These are phyloP conservation scores for Alternaria angustiovoidea DNA, from an alignment of 2,329 filamentous ascomycete genomes.

Conservation along the genomic window DNA sequence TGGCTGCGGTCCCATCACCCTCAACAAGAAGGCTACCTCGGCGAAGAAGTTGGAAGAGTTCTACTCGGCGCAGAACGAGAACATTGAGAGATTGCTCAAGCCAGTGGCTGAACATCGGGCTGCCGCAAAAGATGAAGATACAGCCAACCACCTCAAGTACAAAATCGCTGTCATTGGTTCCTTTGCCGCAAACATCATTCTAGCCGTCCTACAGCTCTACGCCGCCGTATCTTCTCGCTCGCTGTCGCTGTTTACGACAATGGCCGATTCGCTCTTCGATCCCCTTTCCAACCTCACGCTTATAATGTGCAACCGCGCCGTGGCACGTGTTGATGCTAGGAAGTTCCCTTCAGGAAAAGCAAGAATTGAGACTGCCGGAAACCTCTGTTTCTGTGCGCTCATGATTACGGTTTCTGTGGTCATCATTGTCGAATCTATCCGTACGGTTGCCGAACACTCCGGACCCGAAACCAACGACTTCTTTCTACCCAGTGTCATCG, in stretches of 20 bases:
- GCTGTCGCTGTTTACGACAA: conserved; percentile 96
- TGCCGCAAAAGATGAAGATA: conserved; percentile 80
- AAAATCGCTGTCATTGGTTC: conserved; percentile 72
- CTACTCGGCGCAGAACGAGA: conserved; percentile 91
- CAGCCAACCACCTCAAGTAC: conserved; percentile 80
- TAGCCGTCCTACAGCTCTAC: conserved; percentile 85
- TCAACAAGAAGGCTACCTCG: conserved; percentile 53
- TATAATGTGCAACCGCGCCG: conserved; percentile 85
- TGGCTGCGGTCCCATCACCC: conserved; percentile 56
- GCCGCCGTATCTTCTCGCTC: conserved; percentile 86
- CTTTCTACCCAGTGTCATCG: conserved; percentile 83
- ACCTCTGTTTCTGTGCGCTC: conserved; percentile 94
- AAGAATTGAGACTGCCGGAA: conserved; percentile 92
- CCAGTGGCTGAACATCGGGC: conserved; percentile 89
- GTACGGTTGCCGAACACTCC: conserved; percentile 66
- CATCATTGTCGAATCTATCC: conserved; percentile 85
- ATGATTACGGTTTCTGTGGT: conserved; percentile 94
- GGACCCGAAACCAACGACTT: conserved; percentile 67
- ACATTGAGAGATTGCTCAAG: conserved; percentile 90
- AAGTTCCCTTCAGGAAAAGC: conserved; percentile 93
- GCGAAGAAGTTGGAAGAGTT: conserved; percentile 75
- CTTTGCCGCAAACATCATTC: conserved; percentile 80
- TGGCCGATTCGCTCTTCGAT: conserved; percentile 95
- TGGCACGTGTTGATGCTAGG: conserved; percentile 83
- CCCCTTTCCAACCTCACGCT: conserved; percentile 88